Conservation (phyloP, 345 rosid species). For the Dimocarpus longan region DNA sequence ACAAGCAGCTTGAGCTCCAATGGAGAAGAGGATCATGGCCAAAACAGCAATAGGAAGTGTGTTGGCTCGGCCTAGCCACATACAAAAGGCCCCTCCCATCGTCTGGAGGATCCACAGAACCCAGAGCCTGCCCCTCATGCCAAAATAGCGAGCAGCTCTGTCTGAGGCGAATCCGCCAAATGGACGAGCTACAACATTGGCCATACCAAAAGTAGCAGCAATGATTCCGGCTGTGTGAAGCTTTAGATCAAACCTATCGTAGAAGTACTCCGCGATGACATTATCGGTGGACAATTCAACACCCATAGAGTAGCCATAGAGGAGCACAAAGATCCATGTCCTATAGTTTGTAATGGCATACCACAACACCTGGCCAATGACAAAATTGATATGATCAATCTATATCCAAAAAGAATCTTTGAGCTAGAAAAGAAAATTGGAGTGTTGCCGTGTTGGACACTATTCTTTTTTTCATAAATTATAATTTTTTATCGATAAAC, state of each 20-base stretch:
- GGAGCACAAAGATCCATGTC: slow-evolving; percentile 87
- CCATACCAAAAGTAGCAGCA: slow-evolving; percentile 88
- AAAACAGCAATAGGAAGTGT: slow-evolving; percentile 68
- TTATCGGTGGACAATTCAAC: slow-evolving; percentile 82
- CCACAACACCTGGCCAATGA: slow-evolving; percentile 61
- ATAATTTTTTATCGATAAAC: too few relatives aligned
- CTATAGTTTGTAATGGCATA: slow-evolving; percentile 81
- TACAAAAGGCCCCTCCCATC: slow-evolving; percentile 68
- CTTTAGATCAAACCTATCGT: slow-evolving; percentile 73
- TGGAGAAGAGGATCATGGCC: slow-evolving; percentile 76
- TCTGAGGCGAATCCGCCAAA: slow-evolving; percentile 80
- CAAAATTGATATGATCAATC: too few relatives aligned
- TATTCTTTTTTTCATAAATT: too few relatives aligned
- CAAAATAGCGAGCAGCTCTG: slow-evolving; percentile 50
- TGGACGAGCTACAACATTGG: slow-evolving; percentile 74
- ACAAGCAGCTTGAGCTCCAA: slow-evolving; percentile 85
- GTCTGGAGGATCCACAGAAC: slow-evolving; percentile 74
- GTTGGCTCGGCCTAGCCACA: slow-evolving; percentile 71
- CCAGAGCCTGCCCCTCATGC: slow-evolving; percentile 91
- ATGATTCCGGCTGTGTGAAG: slow-evolving; percentile 79
- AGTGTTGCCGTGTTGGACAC: too few relatives aligned
- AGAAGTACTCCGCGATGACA: slow-evolving; percentile 83
- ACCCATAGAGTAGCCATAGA: slow-evolving; percentile 90
- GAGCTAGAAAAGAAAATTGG: too few relatives aligned
- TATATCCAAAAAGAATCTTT: too few relatives aligned